Evolutionary conservation across 345 rosid species (phyloP).

Genomic region (Rhizophora mangle): DNA sequence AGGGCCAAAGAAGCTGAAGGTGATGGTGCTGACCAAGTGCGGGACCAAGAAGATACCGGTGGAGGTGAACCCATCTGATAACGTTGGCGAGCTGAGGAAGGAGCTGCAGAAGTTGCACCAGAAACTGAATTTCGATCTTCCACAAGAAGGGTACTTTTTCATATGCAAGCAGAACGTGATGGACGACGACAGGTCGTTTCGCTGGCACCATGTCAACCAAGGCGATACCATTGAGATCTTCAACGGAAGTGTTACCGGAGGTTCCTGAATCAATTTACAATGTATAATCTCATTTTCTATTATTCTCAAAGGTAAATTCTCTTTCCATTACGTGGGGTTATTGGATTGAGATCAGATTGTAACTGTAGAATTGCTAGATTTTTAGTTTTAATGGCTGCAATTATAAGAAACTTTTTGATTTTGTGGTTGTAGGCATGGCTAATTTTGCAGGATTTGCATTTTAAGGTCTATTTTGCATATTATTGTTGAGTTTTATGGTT

Average conservation of each 20-base stretch:
- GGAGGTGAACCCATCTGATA: conserved; percentile 59
- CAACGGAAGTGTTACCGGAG: conserved; percentile 27
- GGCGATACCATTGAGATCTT: conserved; percentile 73
- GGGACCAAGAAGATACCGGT: conserved; percentile 63
- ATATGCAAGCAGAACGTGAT: conserved; percentile 63
- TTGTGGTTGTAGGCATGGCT: no score
- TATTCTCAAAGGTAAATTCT: no score
- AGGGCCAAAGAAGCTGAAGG: conserved; percentile 45
- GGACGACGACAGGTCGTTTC: conserved; percentile 76
- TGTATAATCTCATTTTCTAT: no score
- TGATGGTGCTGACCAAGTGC: conserved; percentile 56
- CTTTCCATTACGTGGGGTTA: no score
- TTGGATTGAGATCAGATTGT: no score
- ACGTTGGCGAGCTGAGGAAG: conserved; percentile 62
- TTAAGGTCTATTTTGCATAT: no score
- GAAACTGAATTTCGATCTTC: conserved; percentile 48
- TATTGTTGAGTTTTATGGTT: no score
- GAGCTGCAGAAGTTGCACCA: conserved; percentile 62
- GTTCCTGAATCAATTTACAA: conserved; percentile 1
- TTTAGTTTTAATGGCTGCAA: no score
- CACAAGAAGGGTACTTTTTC: conserved; percentile 75
- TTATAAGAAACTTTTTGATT: no score
- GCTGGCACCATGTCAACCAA: conserved; percentile 65
- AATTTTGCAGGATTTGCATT: no score
- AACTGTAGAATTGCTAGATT: no score